phyloP scores from a whole-genome alignment of 768 basidiomycete species.

The Leccinum uliginosum region DNA sequence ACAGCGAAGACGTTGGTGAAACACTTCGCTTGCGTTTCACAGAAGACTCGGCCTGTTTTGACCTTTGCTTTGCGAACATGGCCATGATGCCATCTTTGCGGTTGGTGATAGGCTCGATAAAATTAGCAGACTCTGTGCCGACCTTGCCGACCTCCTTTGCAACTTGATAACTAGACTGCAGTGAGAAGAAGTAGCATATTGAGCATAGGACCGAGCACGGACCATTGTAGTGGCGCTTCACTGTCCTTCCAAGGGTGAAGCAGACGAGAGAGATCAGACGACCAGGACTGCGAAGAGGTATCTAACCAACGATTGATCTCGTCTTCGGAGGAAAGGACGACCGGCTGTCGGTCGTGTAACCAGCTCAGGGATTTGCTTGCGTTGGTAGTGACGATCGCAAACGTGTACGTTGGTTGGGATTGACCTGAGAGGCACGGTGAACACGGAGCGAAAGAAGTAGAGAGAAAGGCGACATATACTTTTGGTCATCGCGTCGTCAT shows the following conservation, averaged over 20 bases:
- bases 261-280: slow-evolving; percentile 50
- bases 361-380: slow-evolving; percentile 68
- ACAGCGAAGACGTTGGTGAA: slow-evolving; percentile 8
- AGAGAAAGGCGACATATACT: slow-evolving; percentile 34
- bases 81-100: slow-evolving; percentile 85
- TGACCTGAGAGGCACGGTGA: slow-evolving; percentile 36
- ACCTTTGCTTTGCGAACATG: slow-evolving; percentile 68
- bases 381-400: slow-evolving; percentile 84
- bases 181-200: not conserved
- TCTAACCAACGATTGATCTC: slow-evolving; percentile 78
- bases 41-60: slow-evolving; percentile 13
- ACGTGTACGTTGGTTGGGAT: slow-evolving; percentile 65
- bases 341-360: slow-evolving; percentile 90
- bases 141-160: slow-evolving; percentile 89
- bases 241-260: slow-evolving; percentile 56
- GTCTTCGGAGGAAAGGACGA: slow-evolving; percentile 61
- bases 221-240: slow-evolving; percentile 64
- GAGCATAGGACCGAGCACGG: slow-evolving; percentile 17
- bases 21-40: slow-evolving; percentile 29
- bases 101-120: slow-evolving; percentile 72
- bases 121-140: slow-evolving; percentile 75
- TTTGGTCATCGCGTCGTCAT: slow-evolving; percentile 67
- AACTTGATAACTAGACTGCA: slow-evolving; percentile 68
- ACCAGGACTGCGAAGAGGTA: slow-evolving; percentile 65
- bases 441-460: not conserved